A percentile compares a stretch with the other conserved stretches of the same genome.
Conservation (phyloP, 2,329 filamentous ascomycete genomes). For the Trichophyton simii region DNA sequence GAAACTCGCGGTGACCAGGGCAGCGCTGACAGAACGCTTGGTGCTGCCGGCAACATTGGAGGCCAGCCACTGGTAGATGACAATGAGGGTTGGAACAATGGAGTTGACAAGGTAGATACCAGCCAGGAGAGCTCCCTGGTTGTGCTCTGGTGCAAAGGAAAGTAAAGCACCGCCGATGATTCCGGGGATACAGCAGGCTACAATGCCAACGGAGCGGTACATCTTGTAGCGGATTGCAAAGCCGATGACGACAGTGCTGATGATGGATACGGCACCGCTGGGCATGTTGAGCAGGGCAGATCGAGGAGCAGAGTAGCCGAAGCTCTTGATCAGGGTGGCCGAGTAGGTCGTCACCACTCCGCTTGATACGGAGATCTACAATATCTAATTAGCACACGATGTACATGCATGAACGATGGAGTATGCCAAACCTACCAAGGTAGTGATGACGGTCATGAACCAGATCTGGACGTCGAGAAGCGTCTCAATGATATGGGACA, state of each 20-base stretch:
- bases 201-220: constrained; percentile 31
- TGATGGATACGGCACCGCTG: constrained; percentile 30
- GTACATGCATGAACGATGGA: constrained; percentile 11
- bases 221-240: constrained; percentile 29
- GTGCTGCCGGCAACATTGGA: constrained; percentile 38
- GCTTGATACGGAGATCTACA: constrained; percentile 28
- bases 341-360: constrained; percentile 36
- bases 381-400: constrained; percentile 21
- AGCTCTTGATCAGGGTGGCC: constrained; percentile 30
- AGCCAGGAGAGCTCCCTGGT: constrained; percentile 31
- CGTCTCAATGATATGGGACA: constrained; percentile 12
- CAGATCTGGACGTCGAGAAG: constrained; percentile 16
- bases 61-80: constrained; percentile 30
- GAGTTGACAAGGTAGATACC: constrained; percentile 26
- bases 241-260: constrained; percentile 28
- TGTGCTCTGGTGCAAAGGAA: constrained; percentile 24
- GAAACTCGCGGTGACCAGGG: constrained; percentile 34
- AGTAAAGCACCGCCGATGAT: constrained; percentile 20
- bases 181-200: constrained; percentile 25
- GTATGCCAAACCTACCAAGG: constrained; percentile 12
- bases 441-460: constrained; percentile 18
- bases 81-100: constrained; percentile 21
- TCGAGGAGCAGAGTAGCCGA: constrained; percentile 33
- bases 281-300: constrained; percentile 37
- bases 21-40: constrained; percentile 37